Evolutionary conservation across 148 eudicot species (phyloP).

Genomic region (Rhododendron ferrugineum): DNA sequence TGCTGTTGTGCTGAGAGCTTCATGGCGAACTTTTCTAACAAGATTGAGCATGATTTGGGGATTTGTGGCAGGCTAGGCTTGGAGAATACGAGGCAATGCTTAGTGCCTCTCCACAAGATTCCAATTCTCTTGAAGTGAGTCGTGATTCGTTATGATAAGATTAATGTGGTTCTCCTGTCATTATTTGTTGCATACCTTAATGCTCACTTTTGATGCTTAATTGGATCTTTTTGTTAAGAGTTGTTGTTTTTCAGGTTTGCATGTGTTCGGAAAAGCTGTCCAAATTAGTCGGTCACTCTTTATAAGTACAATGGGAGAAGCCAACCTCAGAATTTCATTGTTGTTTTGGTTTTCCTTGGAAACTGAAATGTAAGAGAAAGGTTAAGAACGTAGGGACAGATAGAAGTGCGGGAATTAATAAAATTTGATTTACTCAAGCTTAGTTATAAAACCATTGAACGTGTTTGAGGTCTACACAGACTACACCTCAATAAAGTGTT

Average conservation of each 20-base stretch:
- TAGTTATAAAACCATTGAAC: not conserved
- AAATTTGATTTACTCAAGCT: not conserved
- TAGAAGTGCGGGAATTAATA: not conserved
- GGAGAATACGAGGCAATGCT: constrained; percentile 66
- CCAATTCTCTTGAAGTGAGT: constrained; percentile 78
- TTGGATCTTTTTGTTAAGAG: not conserved
- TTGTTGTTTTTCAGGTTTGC: not conserved
- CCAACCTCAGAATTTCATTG: not conserved
- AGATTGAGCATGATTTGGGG: constrained; percentile 21
- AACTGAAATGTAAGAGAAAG: not conserved
- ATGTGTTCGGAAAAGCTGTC: constrained; percentile 4
- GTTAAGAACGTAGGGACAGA: not conserved
- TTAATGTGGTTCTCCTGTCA: not conserved
- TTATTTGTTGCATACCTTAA: not conserved
- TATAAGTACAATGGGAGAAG: not conserved
- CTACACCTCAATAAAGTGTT: not conserved
- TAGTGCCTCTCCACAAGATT: constrained; percentile 64
- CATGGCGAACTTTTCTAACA: constrained; percentile 12
- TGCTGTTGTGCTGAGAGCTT: not conserved
- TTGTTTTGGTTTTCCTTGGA: not conserved
- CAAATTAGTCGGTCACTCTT: not conserved
- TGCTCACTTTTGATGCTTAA: not conserved
- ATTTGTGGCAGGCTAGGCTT: constrained; percentile 57
- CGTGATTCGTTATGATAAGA: not conserved
- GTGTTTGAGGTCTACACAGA: not conserved